phyloP scores from a whole-genome alignment of 345 rosid species.

The Erucastrum elatum region DNA sequence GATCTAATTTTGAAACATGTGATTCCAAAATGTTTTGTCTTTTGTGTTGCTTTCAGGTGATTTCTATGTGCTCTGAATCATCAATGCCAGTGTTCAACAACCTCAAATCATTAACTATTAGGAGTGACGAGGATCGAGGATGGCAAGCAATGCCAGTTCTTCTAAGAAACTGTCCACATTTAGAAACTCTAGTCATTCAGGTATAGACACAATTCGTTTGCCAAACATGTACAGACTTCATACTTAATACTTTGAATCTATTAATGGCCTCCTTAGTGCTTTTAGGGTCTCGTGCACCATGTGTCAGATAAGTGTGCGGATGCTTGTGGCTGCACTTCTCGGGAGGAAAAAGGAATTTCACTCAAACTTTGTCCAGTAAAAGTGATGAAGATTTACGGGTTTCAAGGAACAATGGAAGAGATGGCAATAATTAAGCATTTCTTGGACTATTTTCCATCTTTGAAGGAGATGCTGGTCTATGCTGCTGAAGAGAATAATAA shows the following conservation, averaged over 20 bases:
- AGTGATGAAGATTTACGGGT: too few relatives aligned
- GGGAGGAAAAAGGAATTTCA: too few relatives aligned
- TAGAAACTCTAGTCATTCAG: not conserved
- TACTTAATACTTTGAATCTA: not conserved
- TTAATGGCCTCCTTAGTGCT: not conserved
- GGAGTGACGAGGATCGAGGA: not conserved
- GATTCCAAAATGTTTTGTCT: not conserved
- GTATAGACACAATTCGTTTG: not conserved
- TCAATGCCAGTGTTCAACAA: conserved; percentile 20
- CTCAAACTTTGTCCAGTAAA: too few relatives aligned
- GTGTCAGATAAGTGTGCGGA: too few relatives aligned
- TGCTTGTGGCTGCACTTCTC: too few relatives aligned
- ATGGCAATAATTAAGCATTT: not conserved
- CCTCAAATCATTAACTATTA: not conserved
- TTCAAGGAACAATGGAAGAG: too few relatives aligned
- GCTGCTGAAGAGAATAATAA: not conserved
- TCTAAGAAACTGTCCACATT: not conserved
- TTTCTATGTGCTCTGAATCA: not conserved
- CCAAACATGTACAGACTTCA: not conserved
- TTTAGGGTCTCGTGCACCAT: conserved; percentile 8
- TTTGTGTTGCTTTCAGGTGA: conserved; percentile 6
- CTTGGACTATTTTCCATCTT: not conserved
- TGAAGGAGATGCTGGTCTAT: not conserved
- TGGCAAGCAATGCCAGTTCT: conserved; percentile 24
- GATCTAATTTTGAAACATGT: not conserved